Percentiles rank a stretch among this genome's conserved stretches.
Conservation (phyloP, 176 grass and related monocot species). For the Melocanna baccifera region DNA sequence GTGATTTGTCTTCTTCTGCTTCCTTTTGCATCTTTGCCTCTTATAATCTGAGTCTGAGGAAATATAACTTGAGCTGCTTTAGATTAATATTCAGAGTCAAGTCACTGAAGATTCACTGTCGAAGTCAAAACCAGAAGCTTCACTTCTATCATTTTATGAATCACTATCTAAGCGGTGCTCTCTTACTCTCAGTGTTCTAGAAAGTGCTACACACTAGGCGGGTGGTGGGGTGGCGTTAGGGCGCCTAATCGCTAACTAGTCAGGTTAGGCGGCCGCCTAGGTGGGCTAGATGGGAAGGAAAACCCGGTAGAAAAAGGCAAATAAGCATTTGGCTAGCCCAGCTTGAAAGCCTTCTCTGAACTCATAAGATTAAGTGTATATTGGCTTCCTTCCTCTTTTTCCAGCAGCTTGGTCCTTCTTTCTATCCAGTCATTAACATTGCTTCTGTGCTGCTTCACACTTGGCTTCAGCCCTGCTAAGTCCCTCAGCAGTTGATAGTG, state of each 20-base stretch:
- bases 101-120: slow-evolving; percentile 40
- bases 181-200: not conserved
- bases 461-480: slow-evolving; percentile 53
- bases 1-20: slow-evolving; percentile 41
- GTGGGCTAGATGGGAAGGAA: slow-evolving; percentile 6
- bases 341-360: slow-evolving; percentile 41
- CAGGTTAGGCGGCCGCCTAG: no score
- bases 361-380: slow-evolving; percentile 47
- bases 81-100: slow-evolving; percentile 32
- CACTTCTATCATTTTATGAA: slow-evolving; percentile 38
- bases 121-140: slow-evolving; percentile 48
- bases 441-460: slow-evolving; percentile 26
- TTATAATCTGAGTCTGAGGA: slow-evolving; percentile 33
- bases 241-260: no score
- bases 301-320: not conserved
- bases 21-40: slow-evolving; percentile 19
- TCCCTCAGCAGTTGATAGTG: slow-evolving; percentile 43
- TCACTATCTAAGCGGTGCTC: slow-evolving; percentile 34
- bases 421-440: slow-evolving; percentile 51
- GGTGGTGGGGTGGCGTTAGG: no score
- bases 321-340: slow-evolving; percentile 35
- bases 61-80: slow-evolving; percentile 43
- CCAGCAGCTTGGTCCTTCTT: slow-evolving; percentile 48
- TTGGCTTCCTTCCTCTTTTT: slow-evolving; percentile 50
- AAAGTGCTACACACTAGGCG: no score